phyloP scores from a whole-genome alignment of 768 basidiomycete genomes.

The Coprinopsis sp. region DNA sequence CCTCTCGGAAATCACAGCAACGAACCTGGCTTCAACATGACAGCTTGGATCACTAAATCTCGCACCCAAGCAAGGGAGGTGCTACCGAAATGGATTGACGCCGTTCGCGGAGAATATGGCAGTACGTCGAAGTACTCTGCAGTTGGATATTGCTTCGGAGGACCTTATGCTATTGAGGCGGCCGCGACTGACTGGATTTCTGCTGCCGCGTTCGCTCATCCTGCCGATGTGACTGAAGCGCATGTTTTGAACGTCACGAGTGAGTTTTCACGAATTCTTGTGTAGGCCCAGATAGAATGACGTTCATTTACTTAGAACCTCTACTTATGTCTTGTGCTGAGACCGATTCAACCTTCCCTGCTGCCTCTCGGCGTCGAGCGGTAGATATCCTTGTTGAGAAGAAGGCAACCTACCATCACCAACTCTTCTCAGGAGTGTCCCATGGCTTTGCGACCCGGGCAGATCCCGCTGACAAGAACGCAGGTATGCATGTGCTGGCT shows the following conservation, averaged over 20 bases:
- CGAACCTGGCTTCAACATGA: conserved; percentile 28
- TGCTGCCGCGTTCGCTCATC: conserved; percentile 39
- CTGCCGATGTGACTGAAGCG: conserved; percentile 31
- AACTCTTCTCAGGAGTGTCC: conserved; percentile 35
- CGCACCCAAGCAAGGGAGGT: conserved; percentile 28
- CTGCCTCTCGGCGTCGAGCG: conserved; percentile 33
- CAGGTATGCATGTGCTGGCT: conserved; percentile 9
- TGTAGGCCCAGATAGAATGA: background rate
- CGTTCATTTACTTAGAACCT: background rate
- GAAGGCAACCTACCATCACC: conserved; percentile 41
- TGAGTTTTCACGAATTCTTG: conserved; percentile 13
- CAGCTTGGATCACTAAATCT: conserved; percentile 30
- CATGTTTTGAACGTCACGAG: conserved; percentile 36
- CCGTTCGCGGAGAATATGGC: conserved; percentile 38
- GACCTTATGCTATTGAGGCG: conserved; percentile 40
- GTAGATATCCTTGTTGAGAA: conserved; percentile 41
- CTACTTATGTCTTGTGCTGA: too few species aligned
- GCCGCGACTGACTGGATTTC: conserved; percentile 34
- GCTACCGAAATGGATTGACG: conserved; percentile 42
- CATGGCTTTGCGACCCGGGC: conserved; percentile 38
- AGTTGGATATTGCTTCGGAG: conserved; percentile 53
- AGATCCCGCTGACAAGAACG: conserved; percentile 25
- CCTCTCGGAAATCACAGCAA: conserved; percentile 29
- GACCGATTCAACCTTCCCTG: conserved; percentile 39
- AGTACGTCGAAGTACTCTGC: conserved; percentile 22